Base-by-base conservation (phyloP, 495 filamentous ascomycete species). In the Cladorrhinum samala region DNA sequence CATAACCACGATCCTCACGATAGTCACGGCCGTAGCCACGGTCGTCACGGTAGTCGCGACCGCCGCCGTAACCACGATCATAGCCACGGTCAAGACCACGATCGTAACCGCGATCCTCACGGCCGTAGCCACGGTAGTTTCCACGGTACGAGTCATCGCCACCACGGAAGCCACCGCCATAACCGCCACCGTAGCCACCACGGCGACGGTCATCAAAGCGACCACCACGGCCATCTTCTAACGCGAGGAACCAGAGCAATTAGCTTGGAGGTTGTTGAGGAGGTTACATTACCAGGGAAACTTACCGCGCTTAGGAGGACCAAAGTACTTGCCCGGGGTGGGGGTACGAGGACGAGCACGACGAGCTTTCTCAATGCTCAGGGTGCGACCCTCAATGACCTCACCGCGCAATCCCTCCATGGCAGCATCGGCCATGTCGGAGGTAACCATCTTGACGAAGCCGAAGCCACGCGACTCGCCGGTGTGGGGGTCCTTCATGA, bases 331-430 rank as follows among this genome's bases (percentile, higher is more conserved):
- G 73, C 93, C 93, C 33, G 93, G 93, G 54, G 93, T 99, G 11
- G 93, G 93, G 41, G 91, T 97, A 65, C 93, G 87, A 50, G 94
- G 94, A 56, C 88, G 86, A 67, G 87, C 85, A 71, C 93, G 89
- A 64, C 93, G 88, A 66, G 93, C 93, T 80, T 97, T 99, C 82
- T 99, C 94, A 55, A 99, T 97, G 79, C 90, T 96, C 55, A 99
- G 75, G 52, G 91, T 96, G 60, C 92, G 88, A 54, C 94, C 94
- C 64, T 97, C 92, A 57, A 96, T 89, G 54, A 88, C 83, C 72
- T 96, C 93, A 66, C 93, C 91, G 72, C 96, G 91, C 41, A 99
- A 77, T 52, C 88, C 90, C 55, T 97, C 94, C 75, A 95, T 95
- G 59, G 94, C 94, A 59, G 91, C 91, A 72, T 96, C 91, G 47